These are phyloP conservation scores for Albugo laibachii DNA, from an alignment of 352 stramenopile species.

Conservation along the genomic window DNA sequence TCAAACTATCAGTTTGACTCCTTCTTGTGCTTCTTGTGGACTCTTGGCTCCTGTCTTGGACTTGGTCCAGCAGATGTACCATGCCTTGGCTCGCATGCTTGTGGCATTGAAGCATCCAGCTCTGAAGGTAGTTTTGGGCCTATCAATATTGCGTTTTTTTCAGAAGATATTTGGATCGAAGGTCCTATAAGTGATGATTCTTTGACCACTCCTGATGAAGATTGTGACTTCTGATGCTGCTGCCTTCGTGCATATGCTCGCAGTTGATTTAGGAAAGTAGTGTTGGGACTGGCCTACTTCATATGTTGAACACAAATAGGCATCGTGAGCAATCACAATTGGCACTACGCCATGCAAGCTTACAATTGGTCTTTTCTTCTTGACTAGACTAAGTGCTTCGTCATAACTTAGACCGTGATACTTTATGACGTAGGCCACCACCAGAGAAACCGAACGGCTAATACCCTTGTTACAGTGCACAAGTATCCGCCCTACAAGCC, in stretches of 20 bases:
- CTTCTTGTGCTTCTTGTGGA: too few species aligned
- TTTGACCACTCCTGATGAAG: background rate
- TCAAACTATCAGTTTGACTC: too few species aligned
- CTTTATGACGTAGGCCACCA: constrained; percentile 84
- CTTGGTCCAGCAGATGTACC: too few species aligned
- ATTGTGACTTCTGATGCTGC: constrained; percentile 5
- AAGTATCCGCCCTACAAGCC: constrained; percentile 45
- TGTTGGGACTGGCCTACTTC: constrained; percentile 35
- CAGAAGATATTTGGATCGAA: too few species aligned
- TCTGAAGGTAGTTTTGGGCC: constrained; percentile 38
- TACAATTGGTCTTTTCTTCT: constrained; percentile 27
- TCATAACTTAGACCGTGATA: constrained; percentile 33
- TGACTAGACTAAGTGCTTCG: constrained; percentile 42
- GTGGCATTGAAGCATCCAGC: constrained; percentile 1
- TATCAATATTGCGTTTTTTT: constrained; percentile 13
- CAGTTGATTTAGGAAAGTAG: constrained; percentile 43
- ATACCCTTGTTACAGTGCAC: constrained; percentile 86
- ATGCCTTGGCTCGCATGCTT: too few species aligned
- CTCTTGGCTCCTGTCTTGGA: too few species aligned
- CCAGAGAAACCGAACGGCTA: constrained; percentile 75
- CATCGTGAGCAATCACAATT: too few species aligned
- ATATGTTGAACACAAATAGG: background rate
- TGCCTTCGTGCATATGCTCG: constrained; percentile 28
- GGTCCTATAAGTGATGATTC: background rate
- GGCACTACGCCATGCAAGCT: background rate